Percentiles rank a stretch among this genome's conserved stretches.
Conservation (phyloP, 768 basidiomycete species). For the Tulasnella calospora region DNA sequence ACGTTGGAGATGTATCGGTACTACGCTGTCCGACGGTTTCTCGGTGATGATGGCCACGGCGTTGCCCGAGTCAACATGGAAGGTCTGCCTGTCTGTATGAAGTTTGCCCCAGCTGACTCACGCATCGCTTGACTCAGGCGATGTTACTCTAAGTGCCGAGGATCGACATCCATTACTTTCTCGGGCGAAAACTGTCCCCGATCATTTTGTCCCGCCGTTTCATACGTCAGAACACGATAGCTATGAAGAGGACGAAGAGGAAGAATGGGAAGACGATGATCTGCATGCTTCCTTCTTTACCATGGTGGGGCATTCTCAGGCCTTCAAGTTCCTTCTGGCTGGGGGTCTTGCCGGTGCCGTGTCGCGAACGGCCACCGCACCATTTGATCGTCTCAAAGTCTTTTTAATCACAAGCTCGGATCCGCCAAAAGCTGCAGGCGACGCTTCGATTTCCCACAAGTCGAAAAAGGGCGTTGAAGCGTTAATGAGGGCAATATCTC, state of each 20-base stretch:
- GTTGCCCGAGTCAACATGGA: constrained; percentile 82
- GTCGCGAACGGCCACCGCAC: constrained; percentile 92
- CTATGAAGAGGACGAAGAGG: constrained; percentile 40
- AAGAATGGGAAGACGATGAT: constrained; percentile 54
- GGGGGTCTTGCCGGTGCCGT: constrained; percentile 95
- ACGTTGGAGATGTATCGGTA: constrained; percentile 81
- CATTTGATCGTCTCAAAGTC: constrained; percentile 93
- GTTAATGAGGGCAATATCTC: constrained; percentile 64
- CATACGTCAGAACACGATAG: constrained; percentile 32
- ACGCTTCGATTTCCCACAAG: constrained; percentile 25
- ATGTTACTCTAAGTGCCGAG: constrained; percentile 72
- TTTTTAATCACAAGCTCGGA: constrained; percentile 88
- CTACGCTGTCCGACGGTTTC: constrained; percentile 62
- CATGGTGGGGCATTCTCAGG: constrained; percentile 62
- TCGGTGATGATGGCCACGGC: constrained; percentile 72
- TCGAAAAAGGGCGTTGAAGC: constrained; percentile 51
- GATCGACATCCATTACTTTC: constrained; percentile 49
- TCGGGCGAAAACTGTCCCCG: constrained; percentile 5
- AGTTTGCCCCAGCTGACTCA: not conserved
- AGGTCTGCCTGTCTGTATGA: constrained; percentile 47
- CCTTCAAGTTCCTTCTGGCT: constrained; percentile 85
- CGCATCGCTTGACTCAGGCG: constrained; percentile 47
- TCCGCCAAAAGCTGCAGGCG: constrained; percentile 38
- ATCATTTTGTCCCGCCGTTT: not conserved
- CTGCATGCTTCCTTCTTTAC: constrained; percentile 31